phyloP scores from a whole-genome alignment of 1,139 yeast genomes.

The Lodderomyces theae region DNA sequence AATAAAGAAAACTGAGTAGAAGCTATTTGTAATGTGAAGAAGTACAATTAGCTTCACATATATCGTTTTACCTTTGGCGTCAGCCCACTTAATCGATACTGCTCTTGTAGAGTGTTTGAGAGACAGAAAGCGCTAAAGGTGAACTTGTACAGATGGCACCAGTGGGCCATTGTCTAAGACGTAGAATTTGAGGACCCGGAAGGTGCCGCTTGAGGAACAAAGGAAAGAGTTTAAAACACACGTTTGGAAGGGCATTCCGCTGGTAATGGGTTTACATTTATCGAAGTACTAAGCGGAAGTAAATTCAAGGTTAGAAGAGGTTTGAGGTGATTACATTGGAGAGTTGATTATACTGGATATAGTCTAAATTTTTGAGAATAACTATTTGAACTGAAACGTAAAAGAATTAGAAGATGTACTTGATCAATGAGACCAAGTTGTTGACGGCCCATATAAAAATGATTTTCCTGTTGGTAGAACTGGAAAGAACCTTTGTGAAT shows the following conservation, averaged over 20 bases:
- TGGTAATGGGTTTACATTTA: slow-evolving; percentile 47
- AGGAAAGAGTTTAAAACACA: slow-evolving; percentile 28
- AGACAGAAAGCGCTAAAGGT: no score
- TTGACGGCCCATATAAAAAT: slow-evolving; percentile 17
- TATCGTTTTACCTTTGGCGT: no score
- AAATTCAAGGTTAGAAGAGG: slow-evolving; percentile 18
- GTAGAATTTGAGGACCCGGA: slow-evolving; percentile 27
- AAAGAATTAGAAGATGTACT: slow-evolving; percentile 11
- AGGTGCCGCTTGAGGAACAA: slow-evolving; percentile 25
- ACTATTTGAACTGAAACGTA: background rate
- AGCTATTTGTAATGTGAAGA: no score
- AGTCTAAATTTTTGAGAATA: background rate
- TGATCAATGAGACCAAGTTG: slow-evolving; percentile 11
- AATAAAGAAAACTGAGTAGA: no score
- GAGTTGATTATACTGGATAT: slow-evolving; percentile 1
- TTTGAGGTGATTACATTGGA: slow-evolving; percentile 17
- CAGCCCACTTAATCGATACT: no score
- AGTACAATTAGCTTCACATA: no score
- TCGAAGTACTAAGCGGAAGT: slow-evolving; percentile 25
- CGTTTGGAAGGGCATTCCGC: slow-evolving; percentile 55
- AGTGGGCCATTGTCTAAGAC: slow-evolving; percentile 22
- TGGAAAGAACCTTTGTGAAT: slow-evolving; percentile 12
- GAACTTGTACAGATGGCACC: no score
- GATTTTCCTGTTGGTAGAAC: slow-evolving; percentile 14
- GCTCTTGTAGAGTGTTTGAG: no score